phyloP scores from a whole-genome alignment of 441 rosid species.

The Pelargonium cotyledonis region DNA sequence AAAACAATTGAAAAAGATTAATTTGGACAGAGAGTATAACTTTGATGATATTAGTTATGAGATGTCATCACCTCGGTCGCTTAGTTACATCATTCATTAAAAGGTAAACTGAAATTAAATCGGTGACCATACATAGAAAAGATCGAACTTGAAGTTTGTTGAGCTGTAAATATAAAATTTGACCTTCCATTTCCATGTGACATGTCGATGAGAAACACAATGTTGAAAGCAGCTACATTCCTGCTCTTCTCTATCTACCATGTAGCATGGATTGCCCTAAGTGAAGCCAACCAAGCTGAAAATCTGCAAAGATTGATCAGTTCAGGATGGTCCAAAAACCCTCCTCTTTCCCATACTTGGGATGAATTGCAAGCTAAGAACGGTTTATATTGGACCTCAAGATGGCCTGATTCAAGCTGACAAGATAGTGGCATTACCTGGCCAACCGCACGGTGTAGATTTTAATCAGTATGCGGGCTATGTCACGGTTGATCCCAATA shows the following conservation, averaged over 20 bases:
- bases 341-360: conserved; percentile 21
- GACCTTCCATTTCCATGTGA: too few species aligned
- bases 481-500: conserved; percentile 33
- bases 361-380: conserved; percentile 3
- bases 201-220: too few species aligned
- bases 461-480: conserved; percentile 40
- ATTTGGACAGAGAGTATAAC: too few species aligned
- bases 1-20: too few species aligned
- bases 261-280: conserved; percentile 13
- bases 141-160: too few species aligned
- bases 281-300: conserved; percentile 30
- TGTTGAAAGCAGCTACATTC: not conserved
- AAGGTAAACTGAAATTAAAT: too few species aligned
- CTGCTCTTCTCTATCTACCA: conserved; percentile 13
- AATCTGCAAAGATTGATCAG: conserved; percentile 26
- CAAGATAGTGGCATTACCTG: conserved; percentile 32
- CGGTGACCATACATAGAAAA: too few species aligned
- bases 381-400: conserved; percentile 12
- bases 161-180: too few species aligned
- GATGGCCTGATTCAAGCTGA: conserved; percentile 26
- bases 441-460: conserved; percentile 35
- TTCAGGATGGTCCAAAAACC: conserved; percentile 22
- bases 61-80: too few species aligned
- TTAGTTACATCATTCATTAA: too few species aligned
- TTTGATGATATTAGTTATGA: too few species aligned